Conservation (phyloP, 2,329 filamentous ascomycete species). For the Aureobasidium sp. region DNA sequence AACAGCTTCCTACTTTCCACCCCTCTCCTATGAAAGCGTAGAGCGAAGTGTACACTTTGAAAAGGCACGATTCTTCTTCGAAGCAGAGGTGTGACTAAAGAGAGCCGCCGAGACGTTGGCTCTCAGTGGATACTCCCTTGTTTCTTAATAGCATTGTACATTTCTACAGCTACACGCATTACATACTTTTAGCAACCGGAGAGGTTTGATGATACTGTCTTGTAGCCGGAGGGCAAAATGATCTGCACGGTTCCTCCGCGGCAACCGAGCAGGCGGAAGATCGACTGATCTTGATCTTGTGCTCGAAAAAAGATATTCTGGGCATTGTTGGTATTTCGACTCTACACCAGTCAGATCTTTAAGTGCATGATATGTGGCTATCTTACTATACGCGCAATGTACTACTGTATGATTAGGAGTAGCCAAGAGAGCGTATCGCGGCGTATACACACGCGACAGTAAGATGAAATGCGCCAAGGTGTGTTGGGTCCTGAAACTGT, state of each 20-base stretch:
- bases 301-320: background rate
- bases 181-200: no score
- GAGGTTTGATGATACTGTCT: background rate
- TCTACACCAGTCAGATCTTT: no score
- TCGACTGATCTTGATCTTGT: conserved; percentile 6
- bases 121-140: no score
- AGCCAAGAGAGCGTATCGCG: background rate
- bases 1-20: background rate
- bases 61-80: no score
- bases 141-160: no score
- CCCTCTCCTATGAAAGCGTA: no score
- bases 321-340: background rate
- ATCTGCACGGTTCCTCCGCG: background rate
- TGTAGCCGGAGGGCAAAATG: background rate
- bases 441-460: conserved; percentile 1
- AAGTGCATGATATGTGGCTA: background rate
- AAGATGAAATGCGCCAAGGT: conserved; percentile 1
- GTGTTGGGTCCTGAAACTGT: conserved; percentile 7
- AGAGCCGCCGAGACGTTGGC: no score
- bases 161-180: no score
- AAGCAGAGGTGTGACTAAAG: no score
- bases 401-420: background rate
- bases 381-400: background rate
- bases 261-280: background rate
- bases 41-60: no score